Base-by-base conservation (phyloP, 192 early-diverging fungal species). In the Backusella australiensis region DNA sequence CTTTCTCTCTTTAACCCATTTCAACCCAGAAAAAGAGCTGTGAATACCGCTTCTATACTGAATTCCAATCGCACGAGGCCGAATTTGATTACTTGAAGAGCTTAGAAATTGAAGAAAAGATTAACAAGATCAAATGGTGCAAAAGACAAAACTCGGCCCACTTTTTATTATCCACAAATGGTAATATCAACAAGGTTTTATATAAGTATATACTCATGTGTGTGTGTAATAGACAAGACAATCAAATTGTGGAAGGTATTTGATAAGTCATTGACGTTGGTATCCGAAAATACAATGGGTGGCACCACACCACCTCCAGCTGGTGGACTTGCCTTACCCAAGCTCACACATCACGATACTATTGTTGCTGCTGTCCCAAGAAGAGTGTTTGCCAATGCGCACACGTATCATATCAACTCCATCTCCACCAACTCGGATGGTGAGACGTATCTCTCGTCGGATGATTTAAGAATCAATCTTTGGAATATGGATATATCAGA, bases 61-160 rank as follows among this genome's bases (percentile, higher is more conserved):
- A 99, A 84, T 99, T 99, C 81, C 97, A 99, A 85, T 99, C 97
- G 77, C 97, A 99, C 84, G 97, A 99, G 87, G 96, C 97, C 38
- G 97, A 99, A 87, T 99, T 99, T 78, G 97, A 99, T 84, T 99
- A 99, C 80, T 89, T 99, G 72, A 99, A 99, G 90, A 96, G 94
- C 87, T 89, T 99, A 78, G 97, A 99, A 85, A 99, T 99, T 73
- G 97, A 99, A 82, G 97, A 99, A 81, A 99, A 99, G 81, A 98
- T 99, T 85, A 99, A 99, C 88, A 96, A 98, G 82, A 99, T 99
- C 84, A 91, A 97, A 84, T 99, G 97, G 97, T 96, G 96, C 89
- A 93, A 92, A 81, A 90, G 94, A 44, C 95, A 97, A 85, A 98
- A 98, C 85, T 90, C 96, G 53, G 94, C 96, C 17, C 97, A 97